These are phyloP conservation scores for Metschnikowia bowlesiae DNA, from an alignment of 805 yeast genomes.

Conservation along the genomic window DNA sequence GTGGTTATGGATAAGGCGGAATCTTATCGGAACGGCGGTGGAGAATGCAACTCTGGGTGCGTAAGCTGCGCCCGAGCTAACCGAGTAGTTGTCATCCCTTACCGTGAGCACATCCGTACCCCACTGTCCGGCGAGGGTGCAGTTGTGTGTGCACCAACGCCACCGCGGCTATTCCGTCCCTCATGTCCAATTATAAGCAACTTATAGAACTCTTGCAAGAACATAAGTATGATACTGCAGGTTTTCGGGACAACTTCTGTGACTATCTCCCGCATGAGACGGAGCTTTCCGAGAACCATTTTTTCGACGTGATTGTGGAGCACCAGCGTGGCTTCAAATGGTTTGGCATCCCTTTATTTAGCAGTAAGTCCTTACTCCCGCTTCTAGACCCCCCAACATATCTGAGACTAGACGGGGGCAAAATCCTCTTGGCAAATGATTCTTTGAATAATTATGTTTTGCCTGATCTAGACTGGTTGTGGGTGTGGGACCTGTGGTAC, in stretches of 20 bases:
- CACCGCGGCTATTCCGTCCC: background rate
- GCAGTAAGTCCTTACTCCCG: constrained; percentile 43
- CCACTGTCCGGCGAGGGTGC: background rate
- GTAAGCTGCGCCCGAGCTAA: no score
- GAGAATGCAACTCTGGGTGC: no score
- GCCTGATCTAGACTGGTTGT: constrained; percentile 59
- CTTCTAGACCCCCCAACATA: constrained; percentile 48
- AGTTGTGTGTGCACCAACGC: background rate
- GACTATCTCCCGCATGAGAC: constrained; percentile 1
- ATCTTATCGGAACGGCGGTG: no score
- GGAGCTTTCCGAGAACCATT: constrained; percentile 5
- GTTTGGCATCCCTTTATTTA: constrained; percentile 49
- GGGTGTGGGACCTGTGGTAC: constrained; percentile 72
- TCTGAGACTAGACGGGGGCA: constrained; percentile 41
- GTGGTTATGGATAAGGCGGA: no score
- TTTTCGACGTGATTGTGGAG: constrained; percentile 45
- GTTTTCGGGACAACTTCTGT: constrained; percentile 3
- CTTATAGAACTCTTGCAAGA: constrained; percentile 7
- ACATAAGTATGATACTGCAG: constrained; percentile 7
- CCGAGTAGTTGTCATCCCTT: no score
- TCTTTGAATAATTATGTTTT: constrained; percentile 37
- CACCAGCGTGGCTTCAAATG: constrained; percentile 52
- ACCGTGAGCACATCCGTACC: background rate
- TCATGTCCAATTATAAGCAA: constrained; percentile 1
- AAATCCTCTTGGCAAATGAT: constrained; percentile 24